Base-by-base conservation (phyloP, 345 rosid species). In the Iberis pinnata region DNA sequence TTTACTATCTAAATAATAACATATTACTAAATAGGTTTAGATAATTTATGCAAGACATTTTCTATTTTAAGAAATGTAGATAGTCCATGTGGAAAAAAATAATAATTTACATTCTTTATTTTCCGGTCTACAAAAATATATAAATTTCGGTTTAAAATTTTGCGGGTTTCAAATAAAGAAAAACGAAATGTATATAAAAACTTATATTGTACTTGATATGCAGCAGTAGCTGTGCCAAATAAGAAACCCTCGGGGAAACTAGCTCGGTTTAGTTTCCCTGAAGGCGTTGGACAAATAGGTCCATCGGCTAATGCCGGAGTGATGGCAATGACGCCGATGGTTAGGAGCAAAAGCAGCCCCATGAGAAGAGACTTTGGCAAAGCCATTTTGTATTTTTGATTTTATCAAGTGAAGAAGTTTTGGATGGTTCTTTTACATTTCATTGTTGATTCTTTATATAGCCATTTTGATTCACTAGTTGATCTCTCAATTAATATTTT, bases 151-250 rank as follows among this genome's bases (percentile, higher is more conserved):
- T n/a, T n/a, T n/a, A n/a, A n/a, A n/a, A n/a, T n/a, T n/a, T n/a
- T n/a, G n/a, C n/a, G n/a, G n/a, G n/a, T n/a, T n/a, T n/a, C n/a
- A n/a, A n/a, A n/a, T n/a, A n/a, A n/a, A n/a, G n/a, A n/a, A n/a
- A n/a, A n/a, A n/a, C 27, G 9, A 48, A 31, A 20, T 17, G 39
- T 3, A 16, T n/a, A 6, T 26, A 3, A 12, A 2, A 50, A 18
- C 17, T 13, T 14, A 53, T 32, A 32, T 32, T 5, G n/a, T 38
- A 56, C 70, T 54, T 66, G 70, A 13, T 1, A 66, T n/a, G 70
- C 44, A 0, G 70, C 43, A 9, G 70, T 58, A 20, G 65, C 65
- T 0, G 65, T 67, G 8, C 65, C 71, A 15, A 59, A 67, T 2
- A 67, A 0, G 54, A 70, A 65, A 22, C 56, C 69, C 12, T 17